phyloP scores from a whole-genome alignment of 768 basidiomycete species.

The Mycena floridula region DNA sequence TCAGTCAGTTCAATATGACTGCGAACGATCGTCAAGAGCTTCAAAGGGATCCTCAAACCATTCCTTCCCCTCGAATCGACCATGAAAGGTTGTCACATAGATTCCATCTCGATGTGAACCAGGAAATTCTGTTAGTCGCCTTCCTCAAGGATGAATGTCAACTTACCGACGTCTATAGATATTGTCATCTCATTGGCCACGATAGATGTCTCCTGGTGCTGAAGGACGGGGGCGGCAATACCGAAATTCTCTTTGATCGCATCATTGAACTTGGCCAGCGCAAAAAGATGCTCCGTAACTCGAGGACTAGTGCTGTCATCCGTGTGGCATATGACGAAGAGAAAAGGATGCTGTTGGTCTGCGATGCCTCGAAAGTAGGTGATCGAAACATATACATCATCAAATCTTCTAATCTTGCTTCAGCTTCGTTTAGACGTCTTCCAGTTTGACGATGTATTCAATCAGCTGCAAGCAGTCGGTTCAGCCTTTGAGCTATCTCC shows the following conservation, averaged over 20 bases:
- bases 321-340: slow-evolving; percentile 48
- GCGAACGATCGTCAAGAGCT: slow-evolving; percentile 30
- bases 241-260: slow-evolving; percentile 33
- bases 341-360: slow-evolving; percentile 42
- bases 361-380: slow-evolving; percentile 39
- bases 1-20: slow-evolving; percentile 25
- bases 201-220: slow-evolving; percentile 36
- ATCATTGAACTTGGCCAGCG: too few relatives aligned
- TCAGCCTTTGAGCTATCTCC: slow-evolving; percentile 29
- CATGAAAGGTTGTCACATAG: slow-evolving; percentile 14
- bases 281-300: too few relatives aligned
- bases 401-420: background rate
- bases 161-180: slow-evolving; percentile 8
- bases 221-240: slow-evolving; percentile 23
- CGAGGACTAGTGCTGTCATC: slow-evolving; percentile 37
- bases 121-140: slow-evolving; percentile 27
- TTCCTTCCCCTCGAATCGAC: slow-evolving; percentile 25
- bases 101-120: slow-evolving; percentile 16
- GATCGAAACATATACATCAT: too few relatives aligned
- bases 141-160: background rate
- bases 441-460: slow-evolving; percentile 38
- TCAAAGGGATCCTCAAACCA: slow-evolving; percentile 23
- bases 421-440: slow-evolving; percentile 39
- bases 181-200: slow-evolving; percentile 35
- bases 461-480: slow-evolving; percentile 34